Base-by-base conservation (phyloP, 164 flowering plant species). In the Chimonanthus praecox region DNA sequence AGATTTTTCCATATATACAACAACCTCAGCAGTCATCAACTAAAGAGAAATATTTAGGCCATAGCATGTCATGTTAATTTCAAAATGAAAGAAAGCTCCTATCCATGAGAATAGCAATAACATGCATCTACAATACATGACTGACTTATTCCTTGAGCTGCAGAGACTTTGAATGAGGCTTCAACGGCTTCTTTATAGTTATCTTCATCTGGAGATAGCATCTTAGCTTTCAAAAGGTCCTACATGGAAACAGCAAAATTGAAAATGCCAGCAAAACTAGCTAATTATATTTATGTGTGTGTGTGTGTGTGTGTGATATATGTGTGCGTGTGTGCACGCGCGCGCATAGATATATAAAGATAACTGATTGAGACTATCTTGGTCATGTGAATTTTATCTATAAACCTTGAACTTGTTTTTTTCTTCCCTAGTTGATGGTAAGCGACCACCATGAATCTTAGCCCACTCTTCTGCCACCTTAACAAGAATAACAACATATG, bases 171-270 rank as follows among this genome's bases (percentile, higher is more conserved):
- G 79, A 87, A 94, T 58, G 99, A 90, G 68, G 97, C 90, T 11
- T 96, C 98, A 63, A 89, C 81, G 46, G 99, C 99, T 89, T 96
- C 99, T 82, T 87, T 92, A 72, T 91, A 96, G 81, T 96, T 96
- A 70, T 94, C 98, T 83, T 96, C 99, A 83, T 96, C 99, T 3
- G 84, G 50, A 65, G 87, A 80, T 80, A 82, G 77, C 95, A 84
- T 92, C 83, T 74, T 85, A 68, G 89, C 71, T 80, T 87, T 94
- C 46, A 96, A 77, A 77, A 86, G 85, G 46, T 94, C 97, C 99
- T 96, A 80, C 45, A 67, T 43, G 71, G 54, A 64, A 63, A 64
- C 46, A 8, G 3, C 18, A 48, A 10, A 10, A 64, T 18, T 33
- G 33, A 33, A 33, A 33, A 33, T 33, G 33, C 33, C 33, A 33